Base-by-base conservation (phyloP, 352 stramenopile species). In the Phytophthora macrochlamydospora region DNA sequence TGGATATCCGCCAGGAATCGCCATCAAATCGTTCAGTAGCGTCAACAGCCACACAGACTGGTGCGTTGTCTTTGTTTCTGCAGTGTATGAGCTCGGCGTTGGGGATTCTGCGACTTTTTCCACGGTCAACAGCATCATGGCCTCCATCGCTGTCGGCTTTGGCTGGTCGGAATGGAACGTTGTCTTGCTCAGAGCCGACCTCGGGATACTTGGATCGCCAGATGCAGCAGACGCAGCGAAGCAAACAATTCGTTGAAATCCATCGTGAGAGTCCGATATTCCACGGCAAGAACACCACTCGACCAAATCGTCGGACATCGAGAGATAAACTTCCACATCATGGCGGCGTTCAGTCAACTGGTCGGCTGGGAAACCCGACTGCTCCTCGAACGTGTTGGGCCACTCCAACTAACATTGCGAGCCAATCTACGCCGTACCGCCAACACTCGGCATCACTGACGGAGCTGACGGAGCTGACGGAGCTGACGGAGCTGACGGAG, bases 391-490 rank as follows among this genome's bases (percentile, higher is more conserved):
- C 42, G 87, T 79, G 32, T 82, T 75, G 24, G 78, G 52, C 83
- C 80, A 90, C 42, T 87, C 79, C 24, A 91, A 65, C 28, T 75
- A 76, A 53, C 67, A 81, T 1, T 55, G 24, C 46, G 59, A 45
- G n/a, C 28, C 49, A 56, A 67, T 48, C 4, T 38, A 13, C 5
- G 53, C 50, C 6, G 9, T 40, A 3, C 8, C 2, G 7, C 13
- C 43, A 49, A 12, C 4, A 45, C 8, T 49, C 43, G 9, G 60
- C 30, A 45, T 12, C 0, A 12, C 58, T 51, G 24, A 28, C 2
- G 46, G 14, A n/a, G 54, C 59, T 6, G 55, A 24, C 18, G 18
- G 18, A 24, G 18, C 18, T 24, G 18, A 24, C 18, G 18, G 18
- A 24, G 18, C 18, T 24, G 18, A 24, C 18, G 18, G 18, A 24